A percentile compares a stretch with the other conserved stretches of the same genome.
These are phyloP conservation scores for Solidago caesia DNA, from an alignment of 129 eudicot genomes.

Conservation along the genomic window DNA sequence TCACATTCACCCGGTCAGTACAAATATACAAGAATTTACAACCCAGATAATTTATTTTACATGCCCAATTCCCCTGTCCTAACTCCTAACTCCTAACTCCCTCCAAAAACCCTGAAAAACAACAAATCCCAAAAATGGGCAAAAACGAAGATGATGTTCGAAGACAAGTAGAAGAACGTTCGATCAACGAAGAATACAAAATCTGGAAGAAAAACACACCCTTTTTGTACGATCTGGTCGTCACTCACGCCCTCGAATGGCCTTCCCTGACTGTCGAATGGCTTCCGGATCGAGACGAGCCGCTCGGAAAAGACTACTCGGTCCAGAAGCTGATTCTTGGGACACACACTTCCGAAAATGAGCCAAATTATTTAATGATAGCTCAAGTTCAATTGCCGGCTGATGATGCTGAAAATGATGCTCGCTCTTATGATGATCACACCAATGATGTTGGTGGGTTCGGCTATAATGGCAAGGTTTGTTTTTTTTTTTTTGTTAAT, in stretches of 20 bases:
- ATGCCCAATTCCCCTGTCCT: no score
- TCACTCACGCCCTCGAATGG: slow-evolving; percentile 91
- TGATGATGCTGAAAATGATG: slow-evolving; percentile 83
- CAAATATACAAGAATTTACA: no score
- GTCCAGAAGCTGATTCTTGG: slow-evolving; percentile 90
- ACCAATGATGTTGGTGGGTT: slow-evolving; percentile 69
- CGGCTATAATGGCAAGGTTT: slow-evolving; percentile 82
- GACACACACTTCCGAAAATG: slow-evolving; percentile 83
- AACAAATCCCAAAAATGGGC: not conserved
- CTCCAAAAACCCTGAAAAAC: no score
- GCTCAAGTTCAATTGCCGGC: slow-evolving; percentile 92
- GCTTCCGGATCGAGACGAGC: slow-evolving; percentile 87
- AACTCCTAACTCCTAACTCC: no score
- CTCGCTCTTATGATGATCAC: slow-evolving; percentile 73
- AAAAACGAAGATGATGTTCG: slow-evolving; percentile 37
- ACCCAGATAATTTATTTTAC: no score
- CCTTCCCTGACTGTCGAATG: slow-evolving; percentile 95
- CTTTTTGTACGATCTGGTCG: slow-evolving; percentile 78
- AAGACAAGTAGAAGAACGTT: slow-evolving; percentile 60
- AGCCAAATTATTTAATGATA: slow-evolving; percentile 80
- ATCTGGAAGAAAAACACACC: slow-evolving; percentile 97
- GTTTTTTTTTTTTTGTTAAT: not conserved
- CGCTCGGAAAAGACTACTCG: slow-evolving; percentile 77
- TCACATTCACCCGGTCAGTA: no score
- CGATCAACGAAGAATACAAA: slow-evolving; percentile 94